Conservation (phyloP, 495 filamentous ascomycete genomes). For the Penicillium turbatum region DNA sequence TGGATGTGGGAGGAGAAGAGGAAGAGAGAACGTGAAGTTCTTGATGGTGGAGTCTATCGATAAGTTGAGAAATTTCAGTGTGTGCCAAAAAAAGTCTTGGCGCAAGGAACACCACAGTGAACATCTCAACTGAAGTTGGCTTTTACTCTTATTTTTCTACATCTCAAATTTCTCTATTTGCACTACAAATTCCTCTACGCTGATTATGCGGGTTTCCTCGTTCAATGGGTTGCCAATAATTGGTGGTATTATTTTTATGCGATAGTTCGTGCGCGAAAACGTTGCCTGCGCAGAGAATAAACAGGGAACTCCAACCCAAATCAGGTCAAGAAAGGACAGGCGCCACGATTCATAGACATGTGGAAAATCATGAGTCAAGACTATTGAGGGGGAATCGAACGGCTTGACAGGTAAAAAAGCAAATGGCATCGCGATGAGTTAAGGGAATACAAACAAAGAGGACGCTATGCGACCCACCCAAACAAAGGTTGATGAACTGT, state of each 20-base stretch:
- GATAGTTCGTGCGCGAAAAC: slow-evolving; percentile 8
- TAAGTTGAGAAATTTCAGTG: slow-evolving; percentile 47
- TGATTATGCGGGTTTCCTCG: neutral
- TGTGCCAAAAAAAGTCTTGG: slow-evolving; percentile 47
- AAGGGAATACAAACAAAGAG: slow-evolving; percentile 3
- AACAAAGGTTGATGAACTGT: neutral
- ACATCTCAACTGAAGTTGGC: slow-evolving; percentile 2
- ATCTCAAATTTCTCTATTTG: neutral
- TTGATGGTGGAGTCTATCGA: slow-evolving; percentile 45
- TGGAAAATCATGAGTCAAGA: slow-evolving; percentile 11
- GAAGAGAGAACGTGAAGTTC: slow-evolving; percentile 25
- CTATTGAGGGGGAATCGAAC: slow-evolving; percentile 23
- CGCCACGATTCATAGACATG: slow-evolving; percentile 19
- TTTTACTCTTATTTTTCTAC: neutral
- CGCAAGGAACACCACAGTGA: slow-evolving; percentile 23
- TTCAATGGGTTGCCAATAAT: neutral
- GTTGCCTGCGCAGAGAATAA: neutral
- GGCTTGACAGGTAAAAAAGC: slow-evolving; percentile 8
- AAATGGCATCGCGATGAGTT: slow-evolving; percentile 4
- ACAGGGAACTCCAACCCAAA: slow-evolving; percentile 13
- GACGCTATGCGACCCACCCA: slow-evolving; percentile 4
- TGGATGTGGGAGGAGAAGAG: slow-evolving; percentile 23
- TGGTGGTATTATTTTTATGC: slow-evolving; percentile 10
- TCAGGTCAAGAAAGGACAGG: slow-evolving; percentile 17
- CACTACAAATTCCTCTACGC: neutral